Evolutionary conservation across 345 rosid species (phyloP).

Genomic region (Eucalyptus erythrocorys): DNA sequence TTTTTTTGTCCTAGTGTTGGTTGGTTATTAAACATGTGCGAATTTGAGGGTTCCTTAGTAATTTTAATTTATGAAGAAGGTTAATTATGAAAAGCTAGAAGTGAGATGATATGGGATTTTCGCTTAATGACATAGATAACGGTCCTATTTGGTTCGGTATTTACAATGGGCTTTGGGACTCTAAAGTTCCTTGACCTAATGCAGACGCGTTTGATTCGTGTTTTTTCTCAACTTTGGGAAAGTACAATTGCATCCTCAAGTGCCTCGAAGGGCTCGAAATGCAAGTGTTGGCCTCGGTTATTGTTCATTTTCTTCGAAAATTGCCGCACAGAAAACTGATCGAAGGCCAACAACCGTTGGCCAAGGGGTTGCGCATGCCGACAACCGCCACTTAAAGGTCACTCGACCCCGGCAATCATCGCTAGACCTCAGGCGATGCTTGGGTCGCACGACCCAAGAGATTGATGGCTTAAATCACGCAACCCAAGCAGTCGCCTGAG

Average conservation of each 20-base stretch:
- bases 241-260: too few species aligned
- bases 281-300: too few species aligned
- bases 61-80: not conserved
- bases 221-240: too few species aligned
- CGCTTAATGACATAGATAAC: not conserved
- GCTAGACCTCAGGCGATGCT: accelerated
- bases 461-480: accelerated
- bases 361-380: accelerated
- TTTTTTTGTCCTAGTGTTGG: too few species aligned
- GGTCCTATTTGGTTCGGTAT: accelerated
- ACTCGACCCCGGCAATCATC: accelerated
- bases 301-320: accelerated
- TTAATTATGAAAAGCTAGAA: not conserved
- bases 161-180: too few species aligned
- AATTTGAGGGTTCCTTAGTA: not conserved
- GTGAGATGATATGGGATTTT: not conserved
- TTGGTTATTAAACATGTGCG: not conserved
- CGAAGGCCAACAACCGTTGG: accelerated
- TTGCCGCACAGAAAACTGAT: accelerated
- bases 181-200: too few species aligned
- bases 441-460: accelerated
- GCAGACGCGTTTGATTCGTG: accelerated
- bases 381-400: accelerated
- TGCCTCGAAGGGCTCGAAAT: too few species aligned
- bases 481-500: too few species aligned